phyloP scores from a whole-genome alignment of 768 basidiomycete genomes.

The Nidula microcarpa region DNA sequence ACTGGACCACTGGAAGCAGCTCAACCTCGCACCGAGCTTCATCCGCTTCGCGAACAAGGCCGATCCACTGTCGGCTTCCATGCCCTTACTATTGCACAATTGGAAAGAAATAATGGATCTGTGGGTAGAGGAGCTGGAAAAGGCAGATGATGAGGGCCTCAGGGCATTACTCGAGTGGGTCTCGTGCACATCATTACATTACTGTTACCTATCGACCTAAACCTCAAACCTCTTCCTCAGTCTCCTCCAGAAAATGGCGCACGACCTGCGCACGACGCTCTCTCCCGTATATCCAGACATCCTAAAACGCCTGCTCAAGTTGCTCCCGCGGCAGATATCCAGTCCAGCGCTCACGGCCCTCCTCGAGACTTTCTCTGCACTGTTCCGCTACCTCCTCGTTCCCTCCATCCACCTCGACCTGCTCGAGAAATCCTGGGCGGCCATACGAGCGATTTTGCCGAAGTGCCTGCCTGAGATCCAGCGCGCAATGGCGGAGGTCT shows the following conservation, averaged over 20 bases:
- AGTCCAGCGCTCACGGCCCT: conserved; percentile 58
- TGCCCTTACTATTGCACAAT: conserved; percentile 80
- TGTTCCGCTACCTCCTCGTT: conserved; percentile 74
- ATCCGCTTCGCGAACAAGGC: conserved; percentile 63
- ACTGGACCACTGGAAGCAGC: conserved; percentile 72
- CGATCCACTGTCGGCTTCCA: conserved; percentile 61
- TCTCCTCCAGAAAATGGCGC: conserved; percentile 71
- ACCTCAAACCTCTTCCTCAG: conserved; percentile 28
- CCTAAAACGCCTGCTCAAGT: conserved; percentile 49
- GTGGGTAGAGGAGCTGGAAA: conserved; percentile 58
- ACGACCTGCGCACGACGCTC: conserved; percentile 79
- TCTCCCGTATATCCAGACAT: conserved; percentile 58
- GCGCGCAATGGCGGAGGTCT: conserved; percentile 80
- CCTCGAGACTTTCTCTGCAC: conserved; percentile 60
- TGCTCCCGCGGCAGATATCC: conserved; percentile 58
- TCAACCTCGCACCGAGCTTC: conserved; percentile 78
- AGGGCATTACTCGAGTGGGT: conserved; percentile 74
- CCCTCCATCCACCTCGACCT: conserved; percentile 57
- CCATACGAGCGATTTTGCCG: conserved; percentile 45
- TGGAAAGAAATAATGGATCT: conserved; percentile 64
- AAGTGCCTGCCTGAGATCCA: conserved; percentile 71
- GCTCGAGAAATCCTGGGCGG: conserved; percentile 58
- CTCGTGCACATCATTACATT: not conserved
- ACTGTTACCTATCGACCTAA: not conserved
- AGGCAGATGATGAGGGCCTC: conserved; percentile 69